Evolutionary conservation across 2,329 filamentous ascomycete genomes (phyloP).

Genomic region (Beauveria caledonica): DNA sequence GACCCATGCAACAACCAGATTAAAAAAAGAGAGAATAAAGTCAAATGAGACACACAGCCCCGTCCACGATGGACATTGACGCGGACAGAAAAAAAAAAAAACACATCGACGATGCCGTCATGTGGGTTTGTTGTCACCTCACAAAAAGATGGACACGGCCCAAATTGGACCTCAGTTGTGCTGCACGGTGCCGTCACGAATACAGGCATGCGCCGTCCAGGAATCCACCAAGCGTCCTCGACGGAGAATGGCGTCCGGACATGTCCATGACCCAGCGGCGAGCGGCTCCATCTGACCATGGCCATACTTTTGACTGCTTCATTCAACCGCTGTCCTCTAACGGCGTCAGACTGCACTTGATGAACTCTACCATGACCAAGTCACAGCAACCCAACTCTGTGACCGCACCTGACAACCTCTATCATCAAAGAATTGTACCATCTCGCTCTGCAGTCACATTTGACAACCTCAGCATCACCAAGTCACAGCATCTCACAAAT

Average conservation of each 20-base stretch:
- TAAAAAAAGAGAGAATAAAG: not conserved
- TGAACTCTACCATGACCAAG: not conserved
- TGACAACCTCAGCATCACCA: not conserved
- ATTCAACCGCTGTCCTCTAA: not conserved
- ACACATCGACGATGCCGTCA: slow-evolving; percentile 10
- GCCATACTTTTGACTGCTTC: not conserved
- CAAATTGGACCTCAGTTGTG: not conserved
- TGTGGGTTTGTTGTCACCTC: slow-evolving; percentile 3
- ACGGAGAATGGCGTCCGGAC: slow-evolving; percentile 6
- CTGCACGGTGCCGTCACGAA: not conserved
- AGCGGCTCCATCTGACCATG: not conserved
- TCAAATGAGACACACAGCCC: slow-evolving; percentile 1
- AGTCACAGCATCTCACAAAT: not conserved
- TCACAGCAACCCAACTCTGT: not conserved
- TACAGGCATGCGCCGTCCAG: not conserved
- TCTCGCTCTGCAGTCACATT: too few relatives aligned
- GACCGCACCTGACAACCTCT: not conserved
- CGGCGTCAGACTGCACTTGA: too few relatives aligned
- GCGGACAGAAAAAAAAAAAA: not conserved
- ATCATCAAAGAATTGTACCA: too few relatives aligned
- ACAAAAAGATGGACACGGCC: slow-evolving; percentile 5
- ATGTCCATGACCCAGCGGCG: too few relatives aligned
- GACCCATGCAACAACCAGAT: not conserved
- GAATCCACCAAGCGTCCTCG: not conserved
- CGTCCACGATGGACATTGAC: not conserved